Evolutionary conservation across 2,329 filamentous ascomycete species (phyloP), one percentile per base, ranked within the genome.

Genomic region (Penicillium sp.): DNA sequence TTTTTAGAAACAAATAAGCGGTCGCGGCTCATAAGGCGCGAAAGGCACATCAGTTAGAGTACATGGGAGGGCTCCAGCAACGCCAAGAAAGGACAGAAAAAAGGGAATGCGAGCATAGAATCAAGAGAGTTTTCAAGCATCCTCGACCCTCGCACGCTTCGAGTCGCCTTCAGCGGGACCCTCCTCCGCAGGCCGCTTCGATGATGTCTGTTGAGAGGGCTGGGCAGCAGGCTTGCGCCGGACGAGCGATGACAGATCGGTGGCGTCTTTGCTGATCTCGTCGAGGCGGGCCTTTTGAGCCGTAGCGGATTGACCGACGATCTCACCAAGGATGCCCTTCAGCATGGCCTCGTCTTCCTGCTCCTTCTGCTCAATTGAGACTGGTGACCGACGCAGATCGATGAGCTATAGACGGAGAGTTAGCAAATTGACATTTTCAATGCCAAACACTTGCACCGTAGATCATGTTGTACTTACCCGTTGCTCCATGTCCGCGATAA

Each of bases 401-500:
- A 79, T 69, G 17, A 88, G 78, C 76, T 84, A 15, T 22, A 68
- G 25, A 50, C 69, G 60, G 66, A 58, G 48, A 43, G 56, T 63
- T 58, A 68, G 56, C 45, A 43, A 54, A 55, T 7, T 35, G 3
- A 11, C 3, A 4, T 1, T 2, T 50, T 35, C 15, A 25, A 25
- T 12, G 25, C 3, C 31, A 31, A 4, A 49, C 4, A 3, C n/a
- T 20, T 17, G 6, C 20, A 38, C n/a, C 22, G 31, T 14, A 10
- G 4, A 1, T 31, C 12, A 7, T 14, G n/a, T 11, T 15, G 15
- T 12, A 51, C 77, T 74, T 73, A 84, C 82, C 61, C 85, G 76
- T 67, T 84, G 81, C 67, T 86, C 79, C 81, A 89, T 87, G 54
- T 88, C 86, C 22, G 79, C 78, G 3, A 88, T 73, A 71, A 88